Evolutionary conservation across 352 stramenopile species (phyloP).

Genomic region (Globisporangium viniferum): DNA sequence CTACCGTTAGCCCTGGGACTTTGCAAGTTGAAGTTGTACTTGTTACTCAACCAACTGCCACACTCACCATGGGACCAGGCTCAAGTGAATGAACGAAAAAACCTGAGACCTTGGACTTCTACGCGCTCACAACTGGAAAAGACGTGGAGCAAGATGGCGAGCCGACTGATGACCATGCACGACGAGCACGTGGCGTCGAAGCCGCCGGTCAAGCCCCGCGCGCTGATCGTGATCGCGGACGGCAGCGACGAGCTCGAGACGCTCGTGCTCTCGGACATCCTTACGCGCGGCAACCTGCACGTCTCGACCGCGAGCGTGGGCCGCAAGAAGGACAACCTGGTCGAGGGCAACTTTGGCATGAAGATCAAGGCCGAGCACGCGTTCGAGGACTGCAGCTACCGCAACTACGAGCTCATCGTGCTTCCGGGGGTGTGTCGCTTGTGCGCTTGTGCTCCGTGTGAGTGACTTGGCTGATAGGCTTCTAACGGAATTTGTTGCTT

Average conservation of each 20-base stretch:
- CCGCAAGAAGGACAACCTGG: conserved; percentile 51
- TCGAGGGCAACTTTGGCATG: conserved; percentile 59
- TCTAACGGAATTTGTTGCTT: neutral
- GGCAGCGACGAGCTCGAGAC: conserved; percentile 69
- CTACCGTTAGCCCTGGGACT: neutral
- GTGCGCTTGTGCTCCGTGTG: neutral
- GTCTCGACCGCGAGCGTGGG: conserved; percentile 56
- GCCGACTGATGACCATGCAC: conserved; percentile 11
- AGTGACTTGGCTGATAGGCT: neutral
- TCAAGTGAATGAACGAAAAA: neutral
- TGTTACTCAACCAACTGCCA: conserved; percentile 2
- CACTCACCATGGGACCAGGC: neutral
- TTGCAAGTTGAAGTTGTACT: neutral
- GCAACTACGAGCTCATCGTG: conserved; percentile 66
- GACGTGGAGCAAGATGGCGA: conserved; percentile 12
- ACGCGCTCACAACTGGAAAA: conserved; percentile 10
- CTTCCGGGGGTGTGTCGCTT: conserved; percentile 48
- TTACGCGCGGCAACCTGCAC: conserved; percentile 53
- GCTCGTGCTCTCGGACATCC: conserved; percentile 57
- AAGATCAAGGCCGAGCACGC: conserved; percentile 58
- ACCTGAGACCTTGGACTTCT: neutral
- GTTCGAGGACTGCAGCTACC: conserved; percentile 66
- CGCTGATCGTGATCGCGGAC: conserved; percentile 56
- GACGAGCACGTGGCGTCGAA: conserved; percentile 5
- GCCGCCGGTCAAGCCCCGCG: conserved; percentile 51